Percentiles rank a stretch among this genome's conserved stretches.
phyloP scores from a whole-genome alignment of 306 rosid genomes.

The Trifolium subterraneum region DNA sequence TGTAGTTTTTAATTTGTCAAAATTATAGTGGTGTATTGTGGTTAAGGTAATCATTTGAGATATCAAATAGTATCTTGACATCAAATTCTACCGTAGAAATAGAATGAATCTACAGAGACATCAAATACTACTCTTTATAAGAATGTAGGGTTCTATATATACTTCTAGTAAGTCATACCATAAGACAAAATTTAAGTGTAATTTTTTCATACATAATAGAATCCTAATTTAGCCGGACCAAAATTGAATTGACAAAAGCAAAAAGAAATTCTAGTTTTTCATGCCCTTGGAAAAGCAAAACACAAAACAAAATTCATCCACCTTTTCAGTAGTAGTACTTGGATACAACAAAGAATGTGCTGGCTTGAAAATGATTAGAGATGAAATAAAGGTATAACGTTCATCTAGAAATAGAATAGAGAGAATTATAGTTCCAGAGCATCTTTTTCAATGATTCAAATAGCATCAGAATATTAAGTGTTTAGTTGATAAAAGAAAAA shows the following conservation, averaged over 20 bases:
- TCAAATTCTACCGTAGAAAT: no score
- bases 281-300: conserved; percentile 41
- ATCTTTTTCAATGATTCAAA: conserved; percentile 42
- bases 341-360: conserved; percentile 25
- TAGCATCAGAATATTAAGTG: conserved; percentile 22
- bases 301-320: conserved; percentile 10
- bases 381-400: conserved; percentile 39
- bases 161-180: background rate
- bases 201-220: background rate
- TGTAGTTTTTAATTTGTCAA: no score
- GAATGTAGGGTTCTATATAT: background rate
- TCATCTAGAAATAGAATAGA: background rate
- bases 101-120: background rate
- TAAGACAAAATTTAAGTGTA: background rate
- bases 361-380: conserved; percentile 54
- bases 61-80: no score
- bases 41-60: no score
- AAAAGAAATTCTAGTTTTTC: conserved; percentile 1
- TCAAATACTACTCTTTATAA: background rate
- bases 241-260: conserved; percentile 24
- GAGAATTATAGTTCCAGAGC: conserved; percentile 34
- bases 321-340: conserved; percentile 29
- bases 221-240: background rate
- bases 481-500: background rate
- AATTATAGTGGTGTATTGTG: no score